Conservation (phyloP, 2,329 filamentous ascomycete genomes). For the Lachnellula occidentalis region DNA sequence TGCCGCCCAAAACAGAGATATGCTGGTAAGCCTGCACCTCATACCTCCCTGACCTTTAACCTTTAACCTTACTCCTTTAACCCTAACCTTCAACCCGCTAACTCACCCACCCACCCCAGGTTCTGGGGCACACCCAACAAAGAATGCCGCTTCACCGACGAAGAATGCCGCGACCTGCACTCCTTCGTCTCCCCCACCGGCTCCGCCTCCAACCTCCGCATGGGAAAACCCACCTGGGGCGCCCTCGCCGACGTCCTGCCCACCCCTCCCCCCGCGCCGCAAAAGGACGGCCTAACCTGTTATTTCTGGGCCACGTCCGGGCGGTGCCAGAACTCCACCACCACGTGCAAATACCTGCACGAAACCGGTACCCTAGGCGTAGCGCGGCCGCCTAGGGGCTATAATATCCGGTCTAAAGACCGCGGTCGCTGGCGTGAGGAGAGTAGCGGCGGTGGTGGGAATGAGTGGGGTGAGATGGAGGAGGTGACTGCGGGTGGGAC, state of each 20-base stretch:
- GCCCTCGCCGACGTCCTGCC: conserved; percentile 13
- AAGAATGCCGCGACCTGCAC: conserved; percentile 25
- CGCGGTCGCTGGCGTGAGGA: not conserved
- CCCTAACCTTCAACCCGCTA: too few species aligned
- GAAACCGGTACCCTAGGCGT: conserved; percentile 4
- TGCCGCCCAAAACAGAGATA: conserved; percentile 16
- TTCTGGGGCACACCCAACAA: conserved; percentile 14
- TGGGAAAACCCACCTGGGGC: conserved; percentile 23
- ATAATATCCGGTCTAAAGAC: not conserved
- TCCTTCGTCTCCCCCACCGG: not conserved
- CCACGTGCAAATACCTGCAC: conserved; percentile 19
- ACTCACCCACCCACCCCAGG: conserved; percentile 2
- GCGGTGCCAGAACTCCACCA: conserved; percentile 5
- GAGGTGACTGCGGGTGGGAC: not conserved
- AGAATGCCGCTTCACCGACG: conserved; percentile 22
- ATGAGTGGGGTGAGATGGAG: not conserved
- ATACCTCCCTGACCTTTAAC: too few species aligned
- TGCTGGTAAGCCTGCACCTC: conserved; percentile 17
- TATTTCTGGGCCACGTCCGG: conserved; percentile 18
- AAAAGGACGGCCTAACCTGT: conserved; percentile 9
- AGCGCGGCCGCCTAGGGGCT: conserved; percentile 2
- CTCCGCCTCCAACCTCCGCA: conserved; percentile 14
- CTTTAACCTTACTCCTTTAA: too few species aligned
- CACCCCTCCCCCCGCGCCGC: not conserved
- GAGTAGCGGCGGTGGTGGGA: not conserved